These are phyloP conservation scores for Nidula niveotomentosa DNA, from an alignment of 1,284 basidiomycete species.

Conservation along the genomic window DNA sequence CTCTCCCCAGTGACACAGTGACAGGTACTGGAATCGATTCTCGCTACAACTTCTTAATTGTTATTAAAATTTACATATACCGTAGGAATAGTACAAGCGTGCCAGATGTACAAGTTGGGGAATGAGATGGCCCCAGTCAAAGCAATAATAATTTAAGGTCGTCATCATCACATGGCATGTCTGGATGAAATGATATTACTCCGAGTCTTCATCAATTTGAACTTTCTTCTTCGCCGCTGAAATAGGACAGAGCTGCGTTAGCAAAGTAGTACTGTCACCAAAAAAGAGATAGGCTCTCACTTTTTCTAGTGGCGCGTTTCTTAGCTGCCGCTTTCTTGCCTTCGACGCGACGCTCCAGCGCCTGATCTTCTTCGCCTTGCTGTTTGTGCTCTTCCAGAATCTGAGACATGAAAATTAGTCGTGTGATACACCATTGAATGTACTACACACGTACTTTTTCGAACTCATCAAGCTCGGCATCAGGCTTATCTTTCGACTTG, in stretches of 20 bases:
- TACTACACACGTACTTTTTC: constrained; percentile 55
- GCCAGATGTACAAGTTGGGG: no score
- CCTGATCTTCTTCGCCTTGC: constrained; percentile 91
- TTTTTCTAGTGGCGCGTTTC: constrained; percentile 46
- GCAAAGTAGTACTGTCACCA: not conserved
- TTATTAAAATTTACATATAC: no score
- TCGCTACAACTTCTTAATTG: no score
- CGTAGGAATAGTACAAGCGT: no score
- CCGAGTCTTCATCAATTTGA: not conserved
- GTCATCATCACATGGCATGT: no score
- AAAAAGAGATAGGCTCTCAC: constrained; percentile 10
- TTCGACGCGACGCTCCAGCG: constrained; percentile 80
- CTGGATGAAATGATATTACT: not conserved
- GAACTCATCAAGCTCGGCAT: constrained; percentile 88
- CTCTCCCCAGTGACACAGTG: no score
- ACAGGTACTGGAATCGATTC: no score
- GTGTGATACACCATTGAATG: constrained; percentile 5
- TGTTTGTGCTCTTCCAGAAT: constrained; percentile 81
- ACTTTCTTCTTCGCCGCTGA: not conserved
- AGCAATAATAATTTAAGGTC: no score
- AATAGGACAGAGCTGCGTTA: not conserved
- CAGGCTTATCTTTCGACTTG: constrained; percentile 88
- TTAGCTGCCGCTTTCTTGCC: constrained; percentile 81
- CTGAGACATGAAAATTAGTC: constrained; percentile 29
- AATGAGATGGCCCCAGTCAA: no score